phyloP scores from a whole-genome alignment of 2,329 filamentous ascomycete species.

The Kalaharituber pfeilii region DNA sequence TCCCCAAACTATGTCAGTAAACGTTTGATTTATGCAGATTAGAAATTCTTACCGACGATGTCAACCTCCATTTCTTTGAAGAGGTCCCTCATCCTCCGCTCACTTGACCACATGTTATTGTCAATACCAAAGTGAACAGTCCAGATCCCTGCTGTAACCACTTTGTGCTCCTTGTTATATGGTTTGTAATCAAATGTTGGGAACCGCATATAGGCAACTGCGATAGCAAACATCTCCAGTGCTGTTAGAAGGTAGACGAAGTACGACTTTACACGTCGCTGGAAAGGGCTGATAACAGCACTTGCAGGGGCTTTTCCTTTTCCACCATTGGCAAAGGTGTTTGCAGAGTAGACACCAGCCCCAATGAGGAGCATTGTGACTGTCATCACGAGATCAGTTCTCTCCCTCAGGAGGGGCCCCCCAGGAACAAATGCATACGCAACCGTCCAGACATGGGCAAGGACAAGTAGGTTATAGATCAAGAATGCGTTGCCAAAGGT shows the following conservation, averaged over 20 bases:
- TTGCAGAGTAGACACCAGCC: conserved; percentile 61
- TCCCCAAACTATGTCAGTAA: background rate
- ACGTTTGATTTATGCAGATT: background rate
- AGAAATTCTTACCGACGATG: conserved; percentile 38
- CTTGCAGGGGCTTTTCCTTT: conserved; percentile 13
- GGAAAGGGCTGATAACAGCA: conserved; percentile 11
- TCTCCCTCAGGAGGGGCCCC: conserved; percentile 78
- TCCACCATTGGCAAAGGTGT: conserved; percentile 26
- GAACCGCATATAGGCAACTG: conserved; percentile 75
- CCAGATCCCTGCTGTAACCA: conserved; percentile 93
- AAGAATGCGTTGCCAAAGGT: conserved; percentile 83
- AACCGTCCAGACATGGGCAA: conserved; percentile 98
- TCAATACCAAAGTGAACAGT: conserved; percentile 96
- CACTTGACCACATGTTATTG: conserved; percentile 97
- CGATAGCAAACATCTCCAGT: conserved; percentile 64
- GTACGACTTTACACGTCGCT: conserved; percentile 41
- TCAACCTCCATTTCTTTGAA: conserved; percentile 94
- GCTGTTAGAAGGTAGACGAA: conserved; percentile 54
- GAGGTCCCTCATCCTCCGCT: conserved; percentile 79
- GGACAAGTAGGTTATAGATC: conserved; percentile 77
- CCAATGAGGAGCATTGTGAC: conserved; percentile 71
- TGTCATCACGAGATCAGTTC: conserved; percentile 89
- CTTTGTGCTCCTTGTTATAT: conserved; percentile 71
- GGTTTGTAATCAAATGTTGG: conserved; percentile 81
- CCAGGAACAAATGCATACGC: conserved; percentile 96